Evolutionary conservation across 2,329 filamentous ascomycete genomes (phyloP).

Genomic region (Phyllosticta citriasiana): DNA sequence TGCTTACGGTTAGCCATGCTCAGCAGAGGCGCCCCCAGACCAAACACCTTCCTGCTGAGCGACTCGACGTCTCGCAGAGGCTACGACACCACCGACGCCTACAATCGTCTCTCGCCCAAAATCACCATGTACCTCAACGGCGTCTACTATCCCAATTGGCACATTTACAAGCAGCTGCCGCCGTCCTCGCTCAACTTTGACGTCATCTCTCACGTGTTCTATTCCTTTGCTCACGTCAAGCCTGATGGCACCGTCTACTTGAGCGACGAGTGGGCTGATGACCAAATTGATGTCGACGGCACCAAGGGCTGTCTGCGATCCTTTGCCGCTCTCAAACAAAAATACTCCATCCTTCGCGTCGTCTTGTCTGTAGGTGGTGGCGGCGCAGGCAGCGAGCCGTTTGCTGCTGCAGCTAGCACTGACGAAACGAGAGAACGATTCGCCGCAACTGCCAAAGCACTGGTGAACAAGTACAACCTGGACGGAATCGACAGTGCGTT

Average conservation of each 20-base stretch:
- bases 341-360: conserved; percentile 61
- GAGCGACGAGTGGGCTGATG: conserved; percentile 73
- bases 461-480: conserved; percentile 61
- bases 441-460: conserved; percentile 52
- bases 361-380: conserved; percentile 72
- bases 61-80: background rate
- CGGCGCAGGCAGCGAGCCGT: conserved; percentile 53
- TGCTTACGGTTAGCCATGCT: conserved; percentile 6
- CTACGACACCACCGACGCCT: background rate
- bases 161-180: conserved; percentile 62
- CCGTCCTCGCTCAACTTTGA: conserved; percentile 65
- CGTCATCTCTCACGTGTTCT: conserved; percentile 74
- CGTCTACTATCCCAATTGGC: conserved; percentile 75
- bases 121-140: conserved; percentile 50
- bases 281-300: conserved; percentile 61
- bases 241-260: conserved; percentile 75
- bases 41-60: conserved; percentile 6
- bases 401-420: conserved; percentile 55
- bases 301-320: conserved; percentile 53
- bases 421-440: conserved; percentile 56
- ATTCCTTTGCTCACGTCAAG: conserved; percentile 66
- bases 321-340: conserved; percentile 60
- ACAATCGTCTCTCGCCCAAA: conserved; percentile 4
- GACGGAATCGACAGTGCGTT: conserved; percentile 66
- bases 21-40: conserved; percentile 12